Percentiles rank a stretch among this genome's conserved stretches.
Conservation (phyloP, 2,329 filamentous ascomycete species). For the Coniella vitis region DNA sequence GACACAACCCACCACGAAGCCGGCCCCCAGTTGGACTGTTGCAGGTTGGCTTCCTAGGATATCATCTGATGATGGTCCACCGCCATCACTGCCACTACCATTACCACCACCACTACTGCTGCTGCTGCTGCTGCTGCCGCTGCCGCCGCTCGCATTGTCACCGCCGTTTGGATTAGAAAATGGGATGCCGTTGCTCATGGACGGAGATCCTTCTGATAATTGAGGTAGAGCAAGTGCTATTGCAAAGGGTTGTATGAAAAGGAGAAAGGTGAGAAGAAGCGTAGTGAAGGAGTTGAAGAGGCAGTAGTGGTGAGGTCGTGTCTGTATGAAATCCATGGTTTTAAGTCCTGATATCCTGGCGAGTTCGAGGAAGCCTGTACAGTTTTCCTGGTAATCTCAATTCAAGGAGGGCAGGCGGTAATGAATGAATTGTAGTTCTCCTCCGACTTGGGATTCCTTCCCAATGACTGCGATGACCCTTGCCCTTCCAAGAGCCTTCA, state of each 20-base stretch:
- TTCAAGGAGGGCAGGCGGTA: too few species aligned
- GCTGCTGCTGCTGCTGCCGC: too few species aligned
- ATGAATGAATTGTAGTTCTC: too few species aligned
- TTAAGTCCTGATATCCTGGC: too few species aligned
- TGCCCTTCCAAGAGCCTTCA: too few species aligned
- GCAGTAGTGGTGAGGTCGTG: not conserved
- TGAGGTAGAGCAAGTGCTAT: not conserved
- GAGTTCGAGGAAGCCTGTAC: not conserved
- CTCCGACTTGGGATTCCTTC: too few species aligned
- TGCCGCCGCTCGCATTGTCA: not conserved
- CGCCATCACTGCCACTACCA: too few species aligned
- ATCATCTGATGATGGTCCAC: not conserved
- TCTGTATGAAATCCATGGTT: not conserved
- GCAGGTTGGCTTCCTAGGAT: slow-evolving; percentile 2
- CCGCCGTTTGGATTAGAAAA: not conserved
- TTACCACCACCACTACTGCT: too few species aligned
- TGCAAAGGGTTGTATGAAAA: not conserved
- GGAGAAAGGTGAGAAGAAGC: not conserved
- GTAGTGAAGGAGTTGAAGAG: not conserved
- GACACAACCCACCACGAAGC: slow-evolving; percentile 13
- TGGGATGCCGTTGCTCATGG: not conserved
- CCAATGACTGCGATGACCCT: too few species aligned
- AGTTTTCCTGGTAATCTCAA: not conserved
- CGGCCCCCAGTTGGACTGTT: slow-evolving; percentile 10
- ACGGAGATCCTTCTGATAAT: not conserved